Base-by-base conservation (phyloP, 2,329 filamentous ascomycete species). In the Metarhizium brunneum region DNA sequence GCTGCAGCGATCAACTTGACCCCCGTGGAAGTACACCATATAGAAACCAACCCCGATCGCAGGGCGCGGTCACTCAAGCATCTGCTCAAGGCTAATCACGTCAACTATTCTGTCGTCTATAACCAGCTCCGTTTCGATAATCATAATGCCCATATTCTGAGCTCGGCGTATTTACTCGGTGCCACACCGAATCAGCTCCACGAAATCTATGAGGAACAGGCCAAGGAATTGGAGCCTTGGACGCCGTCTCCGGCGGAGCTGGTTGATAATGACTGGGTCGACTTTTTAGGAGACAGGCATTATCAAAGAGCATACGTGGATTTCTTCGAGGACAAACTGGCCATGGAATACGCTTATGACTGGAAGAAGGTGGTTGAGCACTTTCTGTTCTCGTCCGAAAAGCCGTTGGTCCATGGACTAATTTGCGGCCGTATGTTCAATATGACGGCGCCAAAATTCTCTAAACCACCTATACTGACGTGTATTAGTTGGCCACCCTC, bases 281-380 rank as follows among this genome's bases (percentile, higher is more conserved):
- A 92, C 56, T 94, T 84, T 64, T 69, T 96, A 36, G 92, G 92
- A 25, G 83, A 90, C 67, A 80, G 80, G 63, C 83, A 76, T 59
- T 96, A 95, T 66, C 90, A 99, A 71, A 82, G 92, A 57, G 92
- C 91, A 0, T 99, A 86, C 66, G 77, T 99, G 55, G 92, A 99
- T 68, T 97, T 94, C 68, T 97, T 95, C 66, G 94, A 99, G 69
- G 94, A 99, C 68, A 84, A 90, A 64, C 76, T 97, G 35, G 91
- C 89, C 3, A 73, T 82, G 69, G 73, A 76, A 32, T 82, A 85
- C 63, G 78, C 83, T 40, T 97, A 96, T 68, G 82, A 96, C 66
- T 96, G 94, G 90, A 88, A 87, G 66, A 76, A 78, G 54, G 82
- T 95, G 2, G 75, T 95, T 8, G 74, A 83, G 3, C 82, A 92